Evolutionary conservation across 106 monocot genomes (phyloP).

Genomic region (Acorus gramineus): DNA sequence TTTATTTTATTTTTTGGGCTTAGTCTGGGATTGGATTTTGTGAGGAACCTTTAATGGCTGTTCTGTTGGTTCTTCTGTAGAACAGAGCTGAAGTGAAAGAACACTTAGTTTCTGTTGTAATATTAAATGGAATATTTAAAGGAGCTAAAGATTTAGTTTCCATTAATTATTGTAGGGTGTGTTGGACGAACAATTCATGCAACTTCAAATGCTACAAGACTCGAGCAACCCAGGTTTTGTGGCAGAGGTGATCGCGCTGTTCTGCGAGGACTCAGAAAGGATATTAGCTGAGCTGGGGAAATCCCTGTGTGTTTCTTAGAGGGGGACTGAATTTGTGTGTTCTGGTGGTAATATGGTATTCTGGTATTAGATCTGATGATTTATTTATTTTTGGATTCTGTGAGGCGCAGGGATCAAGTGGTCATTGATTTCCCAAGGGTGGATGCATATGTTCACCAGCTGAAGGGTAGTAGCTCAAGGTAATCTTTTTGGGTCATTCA

Average conservation of each 20-base stretch:
- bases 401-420: neutral
- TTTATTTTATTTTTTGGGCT: too few relatives aligned
- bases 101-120: neutral
- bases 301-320: constrained; percentile 24
- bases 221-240: constrained; percentile 50
- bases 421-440: constrained; percentile 39
- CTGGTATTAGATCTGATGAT: neutral
- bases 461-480: constrained; percentile 78
- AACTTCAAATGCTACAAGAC: constrained; percentile 60
- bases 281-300: constrained; percentile 35
- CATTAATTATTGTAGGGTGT: constrained; percentile 23
- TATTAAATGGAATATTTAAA: neutral
- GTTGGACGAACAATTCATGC: constrained; percentile 51
- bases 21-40: too few relatives aligned
- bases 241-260: constrained; percentile 44
- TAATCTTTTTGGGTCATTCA: constrained; percentile 4
- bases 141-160: too few relatives aligned
- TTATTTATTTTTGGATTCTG: too few relatives aligned
- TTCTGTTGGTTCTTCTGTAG: too few relatives aligned
- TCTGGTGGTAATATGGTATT: neutral
- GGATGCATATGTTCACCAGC: constrained; percentile 46
- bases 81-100: too few relatives aligned
- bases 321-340: neutral
- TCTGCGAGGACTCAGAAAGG: constrained; percentile 46
- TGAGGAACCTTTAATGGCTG: too few relatives aligned